phyloP scores from a whole-genome alignment of 2,329 filamentous ascomycete species.

The Ophiostoma novo-ulmi region DNA sequence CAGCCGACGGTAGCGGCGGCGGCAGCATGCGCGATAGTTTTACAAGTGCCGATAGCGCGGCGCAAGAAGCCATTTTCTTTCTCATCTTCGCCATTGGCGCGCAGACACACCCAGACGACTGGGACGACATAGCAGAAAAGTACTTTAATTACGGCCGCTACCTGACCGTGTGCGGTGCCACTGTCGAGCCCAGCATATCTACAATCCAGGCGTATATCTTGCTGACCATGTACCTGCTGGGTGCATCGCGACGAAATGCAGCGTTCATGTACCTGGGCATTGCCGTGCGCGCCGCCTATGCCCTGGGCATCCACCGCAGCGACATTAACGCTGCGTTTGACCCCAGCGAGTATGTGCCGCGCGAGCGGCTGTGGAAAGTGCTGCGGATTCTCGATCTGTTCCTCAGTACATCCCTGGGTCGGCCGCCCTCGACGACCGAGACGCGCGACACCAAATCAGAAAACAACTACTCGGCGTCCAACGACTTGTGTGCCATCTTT shows the following conservation, averaged over 20 bases:
- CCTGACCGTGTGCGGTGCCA: conserved; percentile 46
- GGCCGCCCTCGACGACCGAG: conserved; percentile 35
- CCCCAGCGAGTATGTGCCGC: conserved; percentile 27
- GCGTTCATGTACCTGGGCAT: conserved; percentile 61
- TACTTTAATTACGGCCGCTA: conserved; percentile 29
- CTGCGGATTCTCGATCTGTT: conserved; percentile 36
- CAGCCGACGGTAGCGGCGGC: conserved; percentile 9
- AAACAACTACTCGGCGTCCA: conserved; percentile 30
- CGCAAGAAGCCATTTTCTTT: conserved; percentile 23
- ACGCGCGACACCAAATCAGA: conserved; percentile 27
- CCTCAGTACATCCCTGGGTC: conserved; percentile 34
- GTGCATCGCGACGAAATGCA: conserved; percentile 53
- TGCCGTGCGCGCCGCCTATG: conserved; percentile 52
- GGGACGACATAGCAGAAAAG: conserved; percentile 23
- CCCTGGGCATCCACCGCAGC: conserved; percentile 48
- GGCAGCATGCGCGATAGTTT: conserved; percentile 29
- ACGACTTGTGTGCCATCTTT: conserved; percentile 37
- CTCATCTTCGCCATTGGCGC: conserved; percentile 30
- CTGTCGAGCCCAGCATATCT: conserved; percentile 50
- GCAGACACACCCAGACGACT: conserved; percentile 26
- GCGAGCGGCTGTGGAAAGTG: conserved; percentile 36
- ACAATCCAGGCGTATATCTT: conserved; percentile 50
- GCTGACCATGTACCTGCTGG: conserved; percentile 56
- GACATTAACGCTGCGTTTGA: conserved; percentile 32
- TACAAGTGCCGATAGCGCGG: conserved; percentile 22